Evolutionary conservation across 1,284 basidiomycete genomes (phyloP).

Genomic region (Ceratobasidium sp.): DNA sequence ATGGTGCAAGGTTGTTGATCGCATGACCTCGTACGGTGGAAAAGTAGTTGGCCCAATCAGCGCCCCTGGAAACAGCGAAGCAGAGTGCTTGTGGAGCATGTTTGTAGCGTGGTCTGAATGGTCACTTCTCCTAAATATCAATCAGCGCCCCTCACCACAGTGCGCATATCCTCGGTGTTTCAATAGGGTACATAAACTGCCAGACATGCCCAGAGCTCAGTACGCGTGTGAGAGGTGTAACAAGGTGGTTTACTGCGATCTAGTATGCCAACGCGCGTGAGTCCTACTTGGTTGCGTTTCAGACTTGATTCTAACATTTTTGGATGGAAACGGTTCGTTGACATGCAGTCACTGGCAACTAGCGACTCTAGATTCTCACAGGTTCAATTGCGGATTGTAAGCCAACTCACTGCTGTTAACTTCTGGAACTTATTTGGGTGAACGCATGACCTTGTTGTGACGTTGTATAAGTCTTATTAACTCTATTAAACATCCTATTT

Average conservation of each 20-base stretch:
- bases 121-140: background rate
- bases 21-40: background rate
- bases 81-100: slow-evolving; percentile 8
- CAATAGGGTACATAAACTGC: background rate
- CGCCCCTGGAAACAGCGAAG: background rate
- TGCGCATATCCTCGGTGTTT: slow-evolving; percentile 12
- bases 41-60: background rate
- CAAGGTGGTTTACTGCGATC: background rate
- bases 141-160: too few species aligned
- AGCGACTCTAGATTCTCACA: background rate
- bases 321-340: background rate
- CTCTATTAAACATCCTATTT: too few species aligned
- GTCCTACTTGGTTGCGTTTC: background rate
- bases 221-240: slow-evolving; percentile 8
- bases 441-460: too few species aligned
- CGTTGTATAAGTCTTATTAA: too few species aligned
- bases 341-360: background rate
- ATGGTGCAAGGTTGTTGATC: slow-evolving; percentile 12
- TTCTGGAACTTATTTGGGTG: too few species aligned
- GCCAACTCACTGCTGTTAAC: too few species aligned
- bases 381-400: background rate
- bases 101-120: slow-evolving; percentile 5
- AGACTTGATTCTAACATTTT: too few species aligned
- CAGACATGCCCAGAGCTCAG: background rate
- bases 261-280: slow-evolving; percentile 15